These are phyloP conservation scores for Schoenoplectus triqueter DNA, from an alignment of 202 grass and related monocot species.

Conservation along the genomic window DNA sequence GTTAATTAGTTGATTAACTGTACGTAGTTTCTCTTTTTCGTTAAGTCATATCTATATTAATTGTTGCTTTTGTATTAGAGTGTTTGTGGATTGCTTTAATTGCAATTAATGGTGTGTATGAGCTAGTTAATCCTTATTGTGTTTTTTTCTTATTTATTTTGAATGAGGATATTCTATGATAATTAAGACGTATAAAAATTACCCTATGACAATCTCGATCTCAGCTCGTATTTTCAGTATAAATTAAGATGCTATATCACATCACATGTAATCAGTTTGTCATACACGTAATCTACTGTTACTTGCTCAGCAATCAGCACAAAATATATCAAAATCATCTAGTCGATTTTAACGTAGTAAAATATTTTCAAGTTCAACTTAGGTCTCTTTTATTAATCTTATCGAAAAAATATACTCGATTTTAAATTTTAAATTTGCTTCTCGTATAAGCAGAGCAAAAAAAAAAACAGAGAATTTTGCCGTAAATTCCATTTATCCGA, in stretches of 20 bases:
- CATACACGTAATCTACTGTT: background rate
- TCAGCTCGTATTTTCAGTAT: background rate
- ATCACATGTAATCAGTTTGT: background rate
- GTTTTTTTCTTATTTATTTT: background rate
- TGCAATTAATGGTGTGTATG: background rate
- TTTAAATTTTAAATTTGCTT: background rate
- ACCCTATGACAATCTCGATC: background rate
- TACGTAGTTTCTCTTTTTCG: background rate
- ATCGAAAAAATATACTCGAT: background rate
- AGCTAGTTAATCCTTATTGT: conserved; percentile 6
- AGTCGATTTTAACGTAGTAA: background rate
- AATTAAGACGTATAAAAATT: background rate
- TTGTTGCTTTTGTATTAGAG: background rate
- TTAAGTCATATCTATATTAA: background rate
- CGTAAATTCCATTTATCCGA: too few relatives aligned
- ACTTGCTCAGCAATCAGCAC: background rate
- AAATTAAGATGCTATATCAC: background rate
- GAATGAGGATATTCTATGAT: background rate
- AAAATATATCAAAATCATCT: background rate
- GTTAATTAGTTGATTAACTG: background rate
- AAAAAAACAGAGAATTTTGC: background rate
- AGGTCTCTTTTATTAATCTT: background rate
- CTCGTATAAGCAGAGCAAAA: background rate
- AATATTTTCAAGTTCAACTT: background rate
- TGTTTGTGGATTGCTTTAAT: background rate